Percentiles rank a stretch among this genome's conserved stretches.
Conservation (phyloP, 116 monocot genomes). For the Cymodocea nodosa region DNA sequence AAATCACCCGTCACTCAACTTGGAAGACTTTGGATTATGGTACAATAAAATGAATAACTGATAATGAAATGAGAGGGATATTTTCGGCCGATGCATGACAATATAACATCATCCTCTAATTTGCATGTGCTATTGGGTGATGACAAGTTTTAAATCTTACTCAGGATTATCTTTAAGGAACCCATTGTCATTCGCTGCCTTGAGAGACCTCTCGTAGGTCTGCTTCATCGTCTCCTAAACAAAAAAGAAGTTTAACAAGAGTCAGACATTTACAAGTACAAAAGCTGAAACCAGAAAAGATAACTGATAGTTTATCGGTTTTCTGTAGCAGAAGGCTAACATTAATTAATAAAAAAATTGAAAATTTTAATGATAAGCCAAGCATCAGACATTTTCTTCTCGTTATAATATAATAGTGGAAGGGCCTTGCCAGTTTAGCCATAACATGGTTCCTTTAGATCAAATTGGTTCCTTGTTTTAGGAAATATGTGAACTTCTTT, state of each 20-base stretch:
- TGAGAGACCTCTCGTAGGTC: slow-evolving; percentile 78
- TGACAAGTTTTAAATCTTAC: slow-evolving; percentile 27
- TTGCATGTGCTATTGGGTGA: not conserved
- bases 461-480: too few relatives aligned
- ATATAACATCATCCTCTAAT: not conserved
- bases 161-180: slow-evolving; percentile 75
- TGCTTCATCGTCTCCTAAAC: slow-evolving; percentile 87
- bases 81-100: not conserved
- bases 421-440: too few relatives aligned
- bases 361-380: too few relatives aligned
- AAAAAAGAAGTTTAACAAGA: not conserved
- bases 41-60: too few relatives aligned
- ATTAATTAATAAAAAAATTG: too few relatives aligned
- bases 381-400: too few relatives aligned
- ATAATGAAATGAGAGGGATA: not conserved
- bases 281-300: not conserved
- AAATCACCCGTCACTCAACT: too few relatives aligned
- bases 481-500: too few relatives aligned
- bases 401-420: too few relatives aligned
- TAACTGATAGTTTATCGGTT: not conserved
- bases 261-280: not conserved
- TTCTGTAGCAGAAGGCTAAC: not conserved
- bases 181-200: slow-evolving; percentile 67
- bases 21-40: too few relatives aligned
- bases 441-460: too few relatives aligned